Evolutionary conservation across 768 basidiomycete genomes (phyloP).

Genomic region (Baorangia bicolor): DNA sequence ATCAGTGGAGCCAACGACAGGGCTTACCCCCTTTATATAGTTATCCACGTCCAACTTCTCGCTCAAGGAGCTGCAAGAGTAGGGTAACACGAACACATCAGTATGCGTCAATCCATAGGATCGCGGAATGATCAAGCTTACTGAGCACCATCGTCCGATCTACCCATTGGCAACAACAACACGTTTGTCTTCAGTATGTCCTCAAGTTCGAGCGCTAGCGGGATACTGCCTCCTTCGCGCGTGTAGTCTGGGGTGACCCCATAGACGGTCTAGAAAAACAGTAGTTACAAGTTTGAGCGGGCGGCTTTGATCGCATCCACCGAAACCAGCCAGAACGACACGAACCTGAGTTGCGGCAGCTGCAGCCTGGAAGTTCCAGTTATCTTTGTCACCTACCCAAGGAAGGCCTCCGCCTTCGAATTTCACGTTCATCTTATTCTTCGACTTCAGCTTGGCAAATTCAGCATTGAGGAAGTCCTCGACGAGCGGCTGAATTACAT

Average conservation of each 20-base stretch:
- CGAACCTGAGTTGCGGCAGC: slow-evolving; percentile 22
- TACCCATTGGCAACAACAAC: slow-evolving; percentile 82
- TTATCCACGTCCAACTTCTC: background rate
- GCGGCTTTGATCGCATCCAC: background rate
- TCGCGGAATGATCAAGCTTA: slow-evolving; percentile 34
- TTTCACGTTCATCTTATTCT: background rate
- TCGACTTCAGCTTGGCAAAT: background rate
- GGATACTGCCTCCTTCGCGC: slow-evolving; percentile 80
- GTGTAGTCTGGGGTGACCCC: background rate
- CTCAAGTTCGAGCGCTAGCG: slow-evolving; percentile 85
- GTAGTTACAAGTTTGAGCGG: too few species aligned
- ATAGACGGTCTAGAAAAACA: background rate
- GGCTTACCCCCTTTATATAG: background rate
- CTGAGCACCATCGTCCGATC: slow-evolving; percentile 92
- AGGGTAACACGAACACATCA: background rate
- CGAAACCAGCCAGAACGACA: background rate
- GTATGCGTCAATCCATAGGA: background rate
- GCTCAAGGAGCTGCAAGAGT: background rate
- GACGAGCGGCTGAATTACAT: background rate
- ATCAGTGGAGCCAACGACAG: background rate
- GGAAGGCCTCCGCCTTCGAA: background rate
- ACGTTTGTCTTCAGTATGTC: slow-evolving; percentile 80
- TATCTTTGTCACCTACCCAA: background rate
- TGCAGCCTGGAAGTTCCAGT: background rate
- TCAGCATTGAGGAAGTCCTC: background rate